phyloP scores from a whole-genome alignment of 2,329 filamentous ascomycete species.

The Furcasterigmium sp. region DNA sequence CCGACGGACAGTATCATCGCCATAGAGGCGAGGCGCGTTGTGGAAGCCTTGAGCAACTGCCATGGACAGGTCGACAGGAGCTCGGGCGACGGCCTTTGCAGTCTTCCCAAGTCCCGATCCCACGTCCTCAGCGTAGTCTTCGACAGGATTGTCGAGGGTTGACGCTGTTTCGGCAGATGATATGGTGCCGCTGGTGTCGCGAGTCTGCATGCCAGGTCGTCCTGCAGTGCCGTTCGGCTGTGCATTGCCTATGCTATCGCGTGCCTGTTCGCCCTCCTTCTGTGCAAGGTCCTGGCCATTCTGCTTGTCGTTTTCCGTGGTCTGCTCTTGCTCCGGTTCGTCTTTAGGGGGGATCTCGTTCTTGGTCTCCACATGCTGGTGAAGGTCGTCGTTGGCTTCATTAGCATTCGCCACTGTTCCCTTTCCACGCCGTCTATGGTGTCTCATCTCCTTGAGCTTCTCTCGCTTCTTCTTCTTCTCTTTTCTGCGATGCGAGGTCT shows the following conservation, averaged over 20 bases:
- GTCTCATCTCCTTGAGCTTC: slow-evolving; percentile 28
- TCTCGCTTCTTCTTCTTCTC: slow-evolving; percentile 45
- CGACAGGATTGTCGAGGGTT: slow-evolving; percentile 20
- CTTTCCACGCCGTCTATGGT: slow-evolving; percentile 13
- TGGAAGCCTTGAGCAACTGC: slow-evolving; percentile 65
- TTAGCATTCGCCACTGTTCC: neutral
- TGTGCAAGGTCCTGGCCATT: neutral
- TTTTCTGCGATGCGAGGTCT: slow-evolving; percentile 49
- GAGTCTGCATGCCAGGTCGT: slow-evolving; percentile 4
- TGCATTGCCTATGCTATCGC: neutral
- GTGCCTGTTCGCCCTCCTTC: neutral
- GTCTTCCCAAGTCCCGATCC: slow-evolving; percentile 45
- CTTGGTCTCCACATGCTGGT: slow-evolving; percentile 11
- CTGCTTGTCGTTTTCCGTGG: neutral
- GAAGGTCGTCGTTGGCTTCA: slow-evolving; percentile 5
- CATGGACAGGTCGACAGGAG: slow-evolving; percentile 56
- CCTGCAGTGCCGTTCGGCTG: slow-evolving; percentile 3
- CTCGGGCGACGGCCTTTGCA: slow-evolving; percentile 43
- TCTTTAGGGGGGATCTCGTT: neutral
- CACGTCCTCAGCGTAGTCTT: slow-evolving; percentile 44
- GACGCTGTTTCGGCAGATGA: slow-evolving; percentile 11
- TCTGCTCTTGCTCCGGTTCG: slow-evolving; percentile 5
- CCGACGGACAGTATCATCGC: slow-evolving; percentile 62
- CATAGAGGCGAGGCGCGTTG: slow-evolving; percentile 65
- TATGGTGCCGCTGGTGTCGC: slow-evolving; percentile 15